These are phyloP conservation scores for Trichomonas tenax DNA, from an alignment of 208 protist species.

Conservation along the genomic window DNA sequence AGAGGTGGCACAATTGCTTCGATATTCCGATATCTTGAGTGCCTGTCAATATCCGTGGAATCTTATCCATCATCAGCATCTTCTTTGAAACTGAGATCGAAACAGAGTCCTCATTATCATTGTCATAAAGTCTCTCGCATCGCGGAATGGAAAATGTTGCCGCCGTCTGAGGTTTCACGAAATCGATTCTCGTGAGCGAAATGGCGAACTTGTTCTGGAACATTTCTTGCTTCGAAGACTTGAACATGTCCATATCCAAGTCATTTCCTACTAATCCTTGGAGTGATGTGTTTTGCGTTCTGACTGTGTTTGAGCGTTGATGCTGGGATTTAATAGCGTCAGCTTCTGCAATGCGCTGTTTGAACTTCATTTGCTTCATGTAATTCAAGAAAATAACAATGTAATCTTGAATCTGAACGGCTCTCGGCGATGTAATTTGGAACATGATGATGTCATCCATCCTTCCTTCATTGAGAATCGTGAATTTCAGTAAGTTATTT, in stretches of 20 bases:
- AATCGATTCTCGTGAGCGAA: not conserved
- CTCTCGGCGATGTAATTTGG: not conserved
- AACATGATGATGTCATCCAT: not conserved
- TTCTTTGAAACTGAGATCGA: too few species aligned
- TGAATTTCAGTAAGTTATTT: not conserved
- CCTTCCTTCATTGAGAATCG: not conserved
- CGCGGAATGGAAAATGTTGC: not conserved
- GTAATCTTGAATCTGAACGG: not conserved
- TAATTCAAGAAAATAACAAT: not conserved
- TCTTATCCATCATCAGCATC: too few species aligned
- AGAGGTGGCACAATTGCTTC: not conserved
- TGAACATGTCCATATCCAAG: not conserved
- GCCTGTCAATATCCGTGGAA: not conserved
- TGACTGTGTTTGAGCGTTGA: not conserved
- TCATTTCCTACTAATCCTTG: not conserved
- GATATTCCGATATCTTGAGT: not conserved
- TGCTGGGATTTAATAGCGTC: not conserved
- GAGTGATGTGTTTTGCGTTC: not conserved
- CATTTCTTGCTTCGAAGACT: not conserved
- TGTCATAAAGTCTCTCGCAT: not conserved
- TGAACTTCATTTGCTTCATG: not conserved
- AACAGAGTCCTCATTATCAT: not conserved
- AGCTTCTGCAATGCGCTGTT: too few species aligned
- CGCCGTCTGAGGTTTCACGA: not conserved
- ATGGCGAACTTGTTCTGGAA: not conserved